Evolutionary conservation across 129 eudicot genomes (phyloP).

Genomic region (Dittrichia graveolens): DNA sequence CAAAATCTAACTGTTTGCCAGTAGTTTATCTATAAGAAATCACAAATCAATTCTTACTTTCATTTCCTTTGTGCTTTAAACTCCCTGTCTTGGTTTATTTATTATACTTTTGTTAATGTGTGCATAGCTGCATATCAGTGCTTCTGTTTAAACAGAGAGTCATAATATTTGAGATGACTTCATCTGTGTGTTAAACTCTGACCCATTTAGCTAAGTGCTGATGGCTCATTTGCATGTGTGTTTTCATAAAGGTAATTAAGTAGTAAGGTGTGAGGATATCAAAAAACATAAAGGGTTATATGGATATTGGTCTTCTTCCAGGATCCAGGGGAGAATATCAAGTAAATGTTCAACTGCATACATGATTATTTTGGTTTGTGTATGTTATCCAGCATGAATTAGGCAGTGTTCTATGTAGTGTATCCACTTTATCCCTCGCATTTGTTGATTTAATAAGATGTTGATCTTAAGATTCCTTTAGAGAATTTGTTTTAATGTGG

Average conservation of each 20-base stretch:
- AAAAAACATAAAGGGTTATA: background rate
- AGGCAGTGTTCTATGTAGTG: background rate
- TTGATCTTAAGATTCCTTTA: background rate
- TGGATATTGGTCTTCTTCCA: background rate
- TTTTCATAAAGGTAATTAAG: background rate
- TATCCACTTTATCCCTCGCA: background rate
- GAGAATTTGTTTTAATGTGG: background rate
- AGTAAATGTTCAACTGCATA: background rate
- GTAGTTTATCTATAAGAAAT: too few relatives aligned
- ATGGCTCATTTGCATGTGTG: background rate
- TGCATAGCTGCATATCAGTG: background rate
- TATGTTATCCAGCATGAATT: background rate
- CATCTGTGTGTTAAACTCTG: background rate
- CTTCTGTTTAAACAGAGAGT: background rate
- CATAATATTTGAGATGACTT: background rate
- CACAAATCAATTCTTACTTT: too few relatives aligned
- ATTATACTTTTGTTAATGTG: too few relatives aligned
- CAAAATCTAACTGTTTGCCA: too few relatives aligned
- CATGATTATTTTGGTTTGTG: background rate
- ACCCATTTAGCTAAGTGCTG: background rate
- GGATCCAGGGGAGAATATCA: background rate
- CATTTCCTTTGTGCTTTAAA: background rate
- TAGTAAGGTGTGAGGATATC: slow-evolving; percentile 7
- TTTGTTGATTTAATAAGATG: background rate
- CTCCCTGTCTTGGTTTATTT: background rate